Evolutionary conservation across 2,329 filamentous ascomycete genomes (phyloP), one percentile per base, ranked within the genome.

Genomic region (Calonectria hongkongensis): DNA sequence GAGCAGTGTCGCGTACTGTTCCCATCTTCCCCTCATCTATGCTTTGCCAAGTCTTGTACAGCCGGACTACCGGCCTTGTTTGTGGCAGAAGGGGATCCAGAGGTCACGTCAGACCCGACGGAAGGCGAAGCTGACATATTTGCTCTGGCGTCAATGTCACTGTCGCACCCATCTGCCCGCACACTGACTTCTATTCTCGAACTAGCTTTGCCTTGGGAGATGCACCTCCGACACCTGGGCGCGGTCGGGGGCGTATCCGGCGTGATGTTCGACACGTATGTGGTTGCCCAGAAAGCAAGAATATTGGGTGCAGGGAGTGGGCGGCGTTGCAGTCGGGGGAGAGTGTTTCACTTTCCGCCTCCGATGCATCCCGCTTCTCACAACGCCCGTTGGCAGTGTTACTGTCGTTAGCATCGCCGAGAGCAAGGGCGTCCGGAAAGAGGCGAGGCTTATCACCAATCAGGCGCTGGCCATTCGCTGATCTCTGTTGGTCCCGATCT

Each of bases 91-190:
- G 27, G 10, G 18, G 9, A 39, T 39, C 12, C 9, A 36, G 18
- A 33, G n/a, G 12, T 27, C 3, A 7, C n/a, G n/a, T 25, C n/a
- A 58, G 12, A 41, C 33, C n/a, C n/a, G 33, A 6, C 15, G 39
- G 10, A 39, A 21, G 33, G n/a, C 25, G 33, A 58, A 41, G 33
- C 54, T 58, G 54, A 58, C n/a, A 58, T 58, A 13, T 39, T 58
- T 58, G 33, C 54, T 58, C 41, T 58, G 33, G 18, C n/a, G 12
- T 30, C 18, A 36, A 21, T 16, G 33, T 16, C 51, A 33, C 51
- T 58, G 30, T 39, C 51, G 15, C 51, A 30, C 48, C 36, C n/a
- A n/a, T 58, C 7, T 25, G 18, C 54, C n/a, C 39, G 54, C 33
- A 3, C 33, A 3, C n/a, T 33, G n/a, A 7, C 54, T 39, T 58